Percentiles rank a stretch among this genome's conserved stretches.
Conservation (phyloP, 169 alveolate genomes). For the Plasmodium gallinaceum region DNA sequence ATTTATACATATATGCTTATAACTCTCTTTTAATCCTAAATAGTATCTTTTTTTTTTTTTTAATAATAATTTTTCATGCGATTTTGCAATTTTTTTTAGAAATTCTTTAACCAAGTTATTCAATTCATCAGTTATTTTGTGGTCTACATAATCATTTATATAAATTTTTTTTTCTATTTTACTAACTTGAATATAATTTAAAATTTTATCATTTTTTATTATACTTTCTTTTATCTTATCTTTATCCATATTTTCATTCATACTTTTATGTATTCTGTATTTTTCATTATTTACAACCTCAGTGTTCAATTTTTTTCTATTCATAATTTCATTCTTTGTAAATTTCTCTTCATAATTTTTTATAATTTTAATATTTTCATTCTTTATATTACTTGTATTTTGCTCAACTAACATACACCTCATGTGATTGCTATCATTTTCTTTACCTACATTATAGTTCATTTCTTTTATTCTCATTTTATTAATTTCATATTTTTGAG, state of each 20-base stretch:
- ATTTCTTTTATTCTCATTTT: too few species aligned
- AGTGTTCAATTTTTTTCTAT: too few species aligned
- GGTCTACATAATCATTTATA: constrained; percentile 66
- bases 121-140: constrained; percentile 48
- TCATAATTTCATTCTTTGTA: too few species aligned
- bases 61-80: constrained; percentile 59
- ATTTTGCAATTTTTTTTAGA: constrained; percentile 38
- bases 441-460: too few species aligned
- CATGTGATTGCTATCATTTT: too few species aligned
- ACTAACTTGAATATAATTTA: constrained; percentile 26
- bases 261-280: not conserved
- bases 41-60: constrained; percentile 37
- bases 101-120: constrained; percentile 59
- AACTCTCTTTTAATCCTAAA: constrained; percentile 54
- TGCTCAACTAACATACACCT: not conserved
- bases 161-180: constrained; percentile 57
- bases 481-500: too few species aligned
- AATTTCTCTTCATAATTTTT: too few species aligned
- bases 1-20: constrained; percentile 43
- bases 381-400: not conserved
- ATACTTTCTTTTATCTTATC: constrained; percentile 33
- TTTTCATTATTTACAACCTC: too few species aligned
- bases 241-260: not conserved
- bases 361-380: not conserved
- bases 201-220: constrained; percentile 56